A percentile compares a stretch with the other conserved stretches of the same genome.
Evolutionary conservation across 768 basidiomycete genomes (phyloP).

Genomic region (Panellus pusillus): DNA sequence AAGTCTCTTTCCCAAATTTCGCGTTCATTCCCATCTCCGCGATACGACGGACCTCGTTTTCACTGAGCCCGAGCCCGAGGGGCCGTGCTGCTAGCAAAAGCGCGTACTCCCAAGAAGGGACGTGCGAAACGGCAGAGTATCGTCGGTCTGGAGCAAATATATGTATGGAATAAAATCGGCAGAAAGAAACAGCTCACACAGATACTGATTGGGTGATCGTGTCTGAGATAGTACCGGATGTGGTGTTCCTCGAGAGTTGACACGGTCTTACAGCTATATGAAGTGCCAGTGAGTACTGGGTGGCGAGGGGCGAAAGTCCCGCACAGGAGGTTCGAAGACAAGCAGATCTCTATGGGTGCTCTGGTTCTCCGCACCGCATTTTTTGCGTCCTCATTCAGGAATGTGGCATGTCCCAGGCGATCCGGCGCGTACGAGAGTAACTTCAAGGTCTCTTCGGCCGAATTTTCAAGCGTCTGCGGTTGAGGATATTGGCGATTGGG

Average conservation of each 20-base stretch:
- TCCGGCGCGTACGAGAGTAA: slow-evolving; percentile 65
- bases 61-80: slow-evolving; percentile 51
- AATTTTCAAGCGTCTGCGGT: slow-evolving; percentile 45
- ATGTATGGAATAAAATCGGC: neutral
- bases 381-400: slow-evolving; percentile 62
- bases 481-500: neutral
- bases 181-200: slow-evolving; percentile 42
- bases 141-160: slow-evolving; percentile 49
- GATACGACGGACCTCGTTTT: slow-evolving; percentile 44
- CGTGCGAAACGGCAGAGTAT: slow-evolving; percentile 58
- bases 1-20: neutral
- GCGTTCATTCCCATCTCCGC: slow-evolving; percentile 50
- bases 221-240: slow-evolving; percentile 50
- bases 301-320: slow-evolving; percentile 13
- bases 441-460: slow-evolving; percentile 55
- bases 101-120: slow-evolving; percentile 60
- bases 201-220: slow-evolving; percentile 53
- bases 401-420: slow-evolving; percentile 81
- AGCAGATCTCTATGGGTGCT: slow-evolving; percentile 71
- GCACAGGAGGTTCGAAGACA: slow-evolving; percentile 53
- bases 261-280: slow-evolving; percentile 50
- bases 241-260: slow-evolving; percentile 54
- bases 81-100: slow-evolving; percentile 56
- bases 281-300: neutral
- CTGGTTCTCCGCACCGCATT: slow-evolving; percentile 51